A percentile compares a stretch with the other conserved stretches of the same genome.
Evolutionary conservation across 345 rosid species (phyloP).

Genomic region (Aquilaria malaccensis): DNA sequence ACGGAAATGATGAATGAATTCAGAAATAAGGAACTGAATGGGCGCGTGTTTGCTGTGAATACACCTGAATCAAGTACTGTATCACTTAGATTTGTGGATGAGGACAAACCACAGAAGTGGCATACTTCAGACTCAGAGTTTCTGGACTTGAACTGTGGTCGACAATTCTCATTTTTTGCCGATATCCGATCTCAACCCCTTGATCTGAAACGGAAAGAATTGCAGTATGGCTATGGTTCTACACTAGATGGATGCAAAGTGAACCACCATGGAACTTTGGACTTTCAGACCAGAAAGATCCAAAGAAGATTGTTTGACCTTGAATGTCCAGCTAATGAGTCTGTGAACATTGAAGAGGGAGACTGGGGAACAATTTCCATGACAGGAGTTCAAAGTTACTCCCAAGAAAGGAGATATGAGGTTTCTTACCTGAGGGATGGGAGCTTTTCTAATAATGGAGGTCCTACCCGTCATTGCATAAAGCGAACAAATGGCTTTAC

Average conservation of each 20-base stretch:
- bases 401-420: slow-evolving; percentile 16
- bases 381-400: slow-evolving; percentile 11
- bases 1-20: slow-evolving; percentile 68
- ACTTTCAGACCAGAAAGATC: slow-evolving; percentile 28
- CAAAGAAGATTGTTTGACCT: slow-evolving; percentile 50
- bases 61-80: slow-evolving; percentile 24
- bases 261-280: slow-evolving; percentile 24
- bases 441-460: slow-evolving; percentile 20
- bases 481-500: slow-evolving; percentile 26
- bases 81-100: slow-evolving; percentile 15
- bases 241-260: slow-evolving; percentile 25
- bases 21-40: slow-evolving; percentile 34
- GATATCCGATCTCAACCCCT: slow-evolving; percentile 34
- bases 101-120: slow-evolving; percentile 20
- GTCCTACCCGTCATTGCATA: slow-evolving; percentile 15
- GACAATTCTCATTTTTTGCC: slow-evolving; percentile 23
- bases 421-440: slow-evolving; percentile 12
- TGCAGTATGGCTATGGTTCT: slow-evolving; percentile 26
- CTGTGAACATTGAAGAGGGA: slow-evolving; percentile 36
- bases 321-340: slow-evolving; percentile 51
- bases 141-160: slow-evolving; percentile 11
- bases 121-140: slow-evolving; percentile 8
- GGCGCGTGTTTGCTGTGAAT: slow-evolving; percentile 18
- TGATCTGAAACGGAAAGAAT: slow-evolving; percentile 25
- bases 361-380: slow-evolving; percentile 19